A percentile compares a stretch with the other conserved stretches of the same genome.
These are phyloP conservation scores for Lactarius indigo DNA, from an alignment of 768 basidiomycete species.

Conservation along the genomic window DNA sequence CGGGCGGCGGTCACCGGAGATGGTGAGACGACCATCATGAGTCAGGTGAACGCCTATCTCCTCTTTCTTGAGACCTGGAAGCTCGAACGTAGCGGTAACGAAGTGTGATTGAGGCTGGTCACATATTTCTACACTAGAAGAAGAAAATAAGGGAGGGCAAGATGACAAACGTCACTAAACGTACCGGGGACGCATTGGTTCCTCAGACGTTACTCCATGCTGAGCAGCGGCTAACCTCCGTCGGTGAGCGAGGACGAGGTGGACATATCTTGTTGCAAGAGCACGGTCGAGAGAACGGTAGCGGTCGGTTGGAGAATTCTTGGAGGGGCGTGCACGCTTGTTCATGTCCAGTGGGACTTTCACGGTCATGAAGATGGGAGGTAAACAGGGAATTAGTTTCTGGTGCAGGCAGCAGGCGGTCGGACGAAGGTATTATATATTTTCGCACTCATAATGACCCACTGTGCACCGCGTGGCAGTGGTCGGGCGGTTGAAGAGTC, in stretches of 20 bases:
- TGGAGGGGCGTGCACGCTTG: constrained; percentile 1
- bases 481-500: neutral
- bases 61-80: constrained; percentile 51
- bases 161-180: neutral
- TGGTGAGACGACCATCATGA: constrained; percentile 43
- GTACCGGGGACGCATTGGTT: constrained; percentile 25
- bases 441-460: neutral
- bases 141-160: neutral
- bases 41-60: constrained; percentile 44
- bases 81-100: constrained; percentile 52
- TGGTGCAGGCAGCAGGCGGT: neutral
- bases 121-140: constrained; percentile 43
- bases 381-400: neutral
- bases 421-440: constrained; percentile 1
- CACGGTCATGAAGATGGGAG: constrained; percentile 19
- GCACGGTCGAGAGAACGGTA: constrained; percentile 24
- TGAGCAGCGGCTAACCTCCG: constrained; percentile 17
- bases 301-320: constrained; percentile 1
- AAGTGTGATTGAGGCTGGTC: constrained; percentile 41
- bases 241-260: constrained; percentile 24
- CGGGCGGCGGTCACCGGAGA: constrained; percentile 42
- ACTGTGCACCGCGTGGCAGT: neutral
- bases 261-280: constrained; percentile 20
- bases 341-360: constrained; percentile 15
- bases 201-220: neutral